phyloP scores from a whole-genome alignment of 257 asterid species.

The Solanum sejunctum region DNA sequence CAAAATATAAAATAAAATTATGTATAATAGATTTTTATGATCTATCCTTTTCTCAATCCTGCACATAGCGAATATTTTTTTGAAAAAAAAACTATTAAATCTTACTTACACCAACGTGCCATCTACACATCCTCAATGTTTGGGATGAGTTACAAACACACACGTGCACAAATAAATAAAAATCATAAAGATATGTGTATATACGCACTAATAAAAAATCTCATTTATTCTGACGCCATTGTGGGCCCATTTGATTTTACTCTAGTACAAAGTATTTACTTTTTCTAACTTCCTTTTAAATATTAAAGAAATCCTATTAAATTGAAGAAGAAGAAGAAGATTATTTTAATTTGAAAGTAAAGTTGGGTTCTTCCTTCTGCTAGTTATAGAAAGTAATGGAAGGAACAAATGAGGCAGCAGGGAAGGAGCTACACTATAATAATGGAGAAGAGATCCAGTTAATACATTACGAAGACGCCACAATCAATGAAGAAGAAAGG shows the following conservation, averaged over 20 bases:
- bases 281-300: not conserved
- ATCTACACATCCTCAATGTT: not conserved
- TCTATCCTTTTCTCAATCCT: too few relatives aligned
- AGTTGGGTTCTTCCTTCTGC: not conserved
- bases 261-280: not conserved
- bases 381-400: not conserved
- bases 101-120: not conserved
- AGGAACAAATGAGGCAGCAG: not conserved
- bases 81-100: not conserved
- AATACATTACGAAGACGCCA: not conserved
- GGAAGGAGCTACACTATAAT: not conserved
- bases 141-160: not conserved
- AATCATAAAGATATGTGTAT: too few relatives aligned
- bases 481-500: constrained; percentile 17
- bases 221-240: too few relatives aligned
- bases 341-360: not conserved
- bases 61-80: rapidly evolving
- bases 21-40: too few relatives aligned
- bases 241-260: not conserved
- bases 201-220: too few relatives aligned
- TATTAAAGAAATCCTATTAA: too few relatives aligned
- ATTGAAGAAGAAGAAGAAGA: not conserved
- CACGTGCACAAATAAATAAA: not conserved
- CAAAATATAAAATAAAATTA: too few relatives aligned
- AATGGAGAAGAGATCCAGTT: not conserved